Percentiles rank a stretch among this genome's conserved stretches.
These are phyloP conservation scores for Parascedosporium putredinis DNA, from an alignment of 2,329 filamentous ascomycete species.

Conservation along the genomic window DNA sequence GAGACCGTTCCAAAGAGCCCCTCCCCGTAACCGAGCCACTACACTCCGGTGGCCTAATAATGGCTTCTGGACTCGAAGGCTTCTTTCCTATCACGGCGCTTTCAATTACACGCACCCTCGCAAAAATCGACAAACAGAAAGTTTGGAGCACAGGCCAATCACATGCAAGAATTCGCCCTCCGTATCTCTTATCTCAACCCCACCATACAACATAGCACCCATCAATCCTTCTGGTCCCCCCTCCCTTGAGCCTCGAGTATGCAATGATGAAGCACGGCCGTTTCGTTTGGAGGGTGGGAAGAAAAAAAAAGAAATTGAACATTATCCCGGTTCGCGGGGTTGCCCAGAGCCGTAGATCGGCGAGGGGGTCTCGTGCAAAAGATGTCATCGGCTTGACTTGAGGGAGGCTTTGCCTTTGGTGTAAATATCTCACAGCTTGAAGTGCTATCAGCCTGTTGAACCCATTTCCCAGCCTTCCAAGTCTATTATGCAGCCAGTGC, in stretches of 20 bases:
- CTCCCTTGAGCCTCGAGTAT: constrained; percentile 1
- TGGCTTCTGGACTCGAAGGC: not conserved
- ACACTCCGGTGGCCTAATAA: not conserved
- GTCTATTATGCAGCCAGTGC: too few species aligned
- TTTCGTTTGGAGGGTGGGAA: not conserved
- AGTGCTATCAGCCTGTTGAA: too few species aligned
- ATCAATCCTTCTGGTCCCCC: not conserved
- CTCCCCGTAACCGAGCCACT: not conserved
- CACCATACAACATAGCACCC: not conserved
- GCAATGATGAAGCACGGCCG: not conserved
- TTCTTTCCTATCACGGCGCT: constrained; percentile 5
- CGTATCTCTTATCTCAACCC: constrained; percentile 6
- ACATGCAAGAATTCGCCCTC: not conserved
- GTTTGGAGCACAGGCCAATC: constrained; percentile 4
- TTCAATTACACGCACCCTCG: constrained; percentile 17
- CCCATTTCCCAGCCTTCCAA: too few species aligned
- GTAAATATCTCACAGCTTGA: too few species aligned
- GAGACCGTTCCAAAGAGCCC: not conserved
- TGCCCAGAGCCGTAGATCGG: not conserved
- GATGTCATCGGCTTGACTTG: not conserved
- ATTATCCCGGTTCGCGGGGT: not conserved
- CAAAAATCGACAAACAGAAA: constrained; percentile 21
- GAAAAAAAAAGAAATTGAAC: constrained; percentile 2
- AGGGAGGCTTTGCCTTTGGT: not conserved
- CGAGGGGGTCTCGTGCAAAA: not conserved